Percentiles rank a stretch among this genome's conserved stretches.
Conservation (phyloP, 2,329 filamentous ascomycete species). For the Rhynchosporium agropyri region DNA sequence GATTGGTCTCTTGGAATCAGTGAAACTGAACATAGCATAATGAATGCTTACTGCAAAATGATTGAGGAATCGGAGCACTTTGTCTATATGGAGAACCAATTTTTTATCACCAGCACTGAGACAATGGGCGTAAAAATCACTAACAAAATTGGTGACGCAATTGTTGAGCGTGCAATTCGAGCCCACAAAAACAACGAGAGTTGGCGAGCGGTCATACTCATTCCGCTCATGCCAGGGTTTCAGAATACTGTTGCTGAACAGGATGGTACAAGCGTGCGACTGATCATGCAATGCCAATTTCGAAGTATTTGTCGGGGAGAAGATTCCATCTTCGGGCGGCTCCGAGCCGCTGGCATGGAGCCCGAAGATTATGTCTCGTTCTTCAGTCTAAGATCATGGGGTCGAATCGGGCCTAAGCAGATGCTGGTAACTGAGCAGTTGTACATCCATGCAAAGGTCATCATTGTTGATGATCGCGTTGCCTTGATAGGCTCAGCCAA, state of each 20-base stretch:
- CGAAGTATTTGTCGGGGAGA: conserved; percentile 94
- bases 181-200: conserved; percentile 82
- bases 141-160: conserved; percentile 91
- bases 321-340: conserved; percentile 84
- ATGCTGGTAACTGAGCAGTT: conserved; percentile 91
- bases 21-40: conserved; percentile 89
- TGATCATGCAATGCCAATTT: conserved; percentile 98
- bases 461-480: conserved; percentile 91
- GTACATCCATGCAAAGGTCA: conserved; percentile 97
- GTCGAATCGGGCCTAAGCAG: conserved; percentile 80
- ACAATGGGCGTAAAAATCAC: conserved; percentile 85
- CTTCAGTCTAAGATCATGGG: conserved; percentile 91
- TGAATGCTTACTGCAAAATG: conserved; percentile 91
- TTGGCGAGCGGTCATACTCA: conserved; percentile 88
- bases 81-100: conserved; percentile 98
- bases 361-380: conserved; percentile 96
- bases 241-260: conserved; percentile 94
- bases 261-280: conserved; percentile 88
- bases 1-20: conserved; percentile 92
- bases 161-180: conserved; percentile 87
- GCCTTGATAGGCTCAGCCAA: conserved; percentile 97
- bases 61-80: conserved; percentile 96
- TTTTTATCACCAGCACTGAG: conserved; percentile 92
- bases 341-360: conserved; percentile 79
- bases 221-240: conserved; percentile 97